Evolutionary conservation across 192 early-diverging fungal species (phyloP).

Genomic region (Coemansia brasiliensis): DNA sequence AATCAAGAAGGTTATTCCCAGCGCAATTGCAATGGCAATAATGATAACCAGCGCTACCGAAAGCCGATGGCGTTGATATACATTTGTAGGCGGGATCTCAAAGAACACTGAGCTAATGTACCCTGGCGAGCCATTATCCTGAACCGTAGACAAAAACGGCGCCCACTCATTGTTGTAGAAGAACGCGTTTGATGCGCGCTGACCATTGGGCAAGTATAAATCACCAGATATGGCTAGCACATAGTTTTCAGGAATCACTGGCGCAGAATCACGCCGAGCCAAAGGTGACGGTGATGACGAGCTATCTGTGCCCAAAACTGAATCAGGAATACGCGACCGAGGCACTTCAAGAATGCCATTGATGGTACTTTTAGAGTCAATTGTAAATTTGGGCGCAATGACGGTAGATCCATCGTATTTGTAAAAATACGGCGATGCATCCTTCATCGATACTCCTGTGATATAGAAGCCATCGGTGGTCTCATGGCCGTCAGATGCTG

Average conservation of each 20-base stretch:
- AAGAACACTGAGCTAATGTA: conserved; percentile 46
- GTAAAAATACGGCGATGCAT: conserved; percentile 53
- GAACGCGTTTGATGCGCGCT: conserved; percentile 44
- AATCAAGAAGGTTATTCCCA: conserved; percentile 64
- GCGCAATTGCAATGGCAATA: conserved; percentile 67
- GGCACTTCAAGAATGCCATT: conserved; percentile 32
- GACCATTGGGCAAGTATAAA: conserved; percentile 25
- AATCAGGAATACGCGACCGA: conserved; percentile 35
- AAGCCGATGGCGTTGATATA: conserved; percentile 42
- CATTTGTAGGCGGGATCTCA: conserved; percentile 48
- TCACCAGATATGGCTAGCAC: conserved; percentile 48
- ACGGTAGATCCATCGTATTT: conserved; percentile 57
- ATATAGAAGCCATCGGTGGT: conserved; percentile 33
- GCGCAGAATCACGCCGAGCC: conserved; percentile 20
- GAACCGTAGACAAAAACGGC: conserved; percentile 51
- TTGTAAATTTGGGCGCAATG: conserved; percentile 22
- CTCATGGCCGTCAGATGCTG: conserved; percentile 13
- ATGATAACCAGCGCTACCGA: conserved; percentile 66
- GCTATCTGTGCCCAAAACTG: conserved; percentile 27
- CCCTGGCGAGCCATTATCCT: conserved; percentile 36
- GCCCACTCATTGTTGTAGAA: conserved; percentile 49
- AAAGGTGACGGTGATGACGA: conserved; percentile 5
- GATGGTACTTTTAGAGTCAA: conserved; percentile 33
- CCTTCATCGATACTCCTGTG: conserved; percentile 15
- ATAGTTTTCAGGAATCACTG: conserved; percentile 32